A percentile compares a stretch with the other conserved stretches of the same genome.
Conservation (phyloP, 2,329 filamentous ascomycete species). For the Aspergillus sp. region DNA sequence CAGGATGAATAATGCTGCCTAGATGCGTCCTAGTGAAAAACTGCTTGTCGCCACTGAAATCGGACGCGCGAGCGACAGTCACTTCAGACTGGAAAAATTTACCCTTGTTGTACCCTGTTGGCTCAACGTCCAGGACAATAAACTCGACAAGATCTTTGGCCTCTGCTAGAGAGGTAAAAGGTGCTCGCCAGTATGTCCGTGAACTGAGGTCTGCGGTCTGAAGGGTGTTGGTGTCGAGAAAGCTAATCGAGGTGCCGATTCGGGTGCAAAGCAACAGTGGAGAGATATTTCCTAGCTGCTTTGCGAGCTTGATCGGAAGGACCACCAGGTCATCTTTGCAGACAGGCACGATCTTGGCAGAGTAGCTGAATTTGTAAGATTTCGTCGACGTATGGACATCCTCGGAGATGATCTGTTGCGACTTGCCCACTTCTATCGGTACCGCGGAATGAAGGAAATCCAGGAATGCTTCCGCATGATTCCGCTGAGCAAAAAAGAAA, state of each 20-base stretch:
- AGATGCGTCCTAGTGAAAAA: slow-evolving; percentile 92
- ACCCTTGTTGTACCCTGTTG: slow-evolving; percentile 70
- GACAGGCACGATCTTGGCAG: slow-evolving; percentile 84
- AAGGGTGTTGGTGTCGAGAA: slow-evolving; percentile 86
- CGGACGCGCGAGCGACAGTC: slow-evolving; percentile 81
- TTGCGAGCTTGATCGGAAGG: slow-evolving; percentile 84
- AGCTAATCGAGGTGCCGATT: slow-evolving; percentile 84
- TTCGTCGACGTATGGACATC: slow-evolving; percentile 88
- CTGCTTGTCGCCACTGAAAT: slow-evolving; percentile 81
- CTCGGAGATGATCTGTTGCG: slow-evolving; percentile 90
- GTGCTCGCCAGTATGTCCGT: slow-evolving; percentile 84
- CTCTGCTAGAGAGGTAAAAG: slow-evolving; percentile 81
- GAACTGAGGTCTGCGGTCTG: slow-evolving; percentile 84
- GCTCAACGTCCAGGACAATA: slow-evolving; percentile 91
- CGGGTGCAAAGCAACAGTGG: slow-evolving; percentile 83
- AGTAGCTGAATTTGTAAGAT: slow-evolving; percentile 93
- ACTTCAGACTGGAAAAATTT: slow-evolving; percentile 83
- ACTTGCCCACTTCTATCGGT: slow-evolving; percentile 76
- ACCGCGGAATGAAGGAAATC: slow-evolving; percentile 84
- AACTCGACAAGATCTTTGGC: slow-evolving; percentile 86
- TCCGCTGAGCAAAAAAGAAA: slow-evolving; percentile 88
- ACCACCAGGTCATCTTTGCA: slow-evolving; percentile 98
- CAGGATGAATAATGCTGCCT: slow-evolving; percentile 78
- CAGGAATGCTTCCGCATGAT: slow-evolving; percentile 88
- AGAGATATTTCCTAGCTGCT: slow-evolving; percentile 81